phyloP scores from a whole-genome alignment of 257 asterid genomes.

The Marsdenia floribunda region DNA sequence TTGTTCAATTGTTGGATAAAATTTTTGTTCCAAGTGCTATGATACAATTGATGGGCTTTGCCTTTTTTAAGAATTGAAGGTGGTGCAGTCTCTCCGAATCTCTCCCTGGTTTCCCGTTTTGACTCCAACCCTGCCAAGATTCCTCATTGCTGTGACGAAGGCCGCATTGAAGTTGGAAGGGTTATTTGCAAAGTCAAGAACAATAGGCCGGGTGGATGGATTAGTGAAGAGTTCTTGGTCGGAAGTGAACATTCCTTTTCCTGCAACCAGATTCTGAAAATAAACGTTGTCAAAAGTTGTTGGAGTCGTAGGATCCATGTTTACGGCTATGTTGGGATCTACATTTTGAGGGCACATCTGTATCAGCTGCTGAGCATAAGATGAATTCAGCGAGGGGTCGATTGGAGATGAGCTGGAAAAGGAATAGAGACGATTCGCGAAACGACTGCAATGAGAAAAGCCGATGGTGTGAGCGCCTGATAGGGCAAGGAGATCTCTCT shows the following conservation, averaged over 20 bases:
- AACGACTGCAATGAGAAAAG: constrained; percentile 68
- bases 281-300: constrained; percentile 51
- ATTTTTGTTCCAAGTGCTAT: background rate
- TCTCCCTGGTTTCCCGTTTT: constrained; percentile 57
- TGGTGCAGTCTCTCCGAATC: constrained; percentile 54
- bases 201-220: constrained; percentile 34
- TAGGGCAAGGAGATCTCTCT: constrained; percentile 58
- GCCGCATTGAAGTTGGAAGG: constrained; percentile 42
- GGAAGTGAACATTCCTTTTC: constrained; percentile 67
- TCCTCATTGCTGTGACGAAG: constrained; percentile 55
- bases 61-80: constrained; percentile 29
- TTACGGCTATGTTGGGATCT: constrained; percentile 43
- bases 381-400: constrained; percentile 58
- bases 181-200: constrained; percentile 46
- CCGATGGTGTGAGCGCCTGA: constrained; percentile 73
- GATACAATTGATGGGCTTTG: background rate
- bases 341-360: constrained; percentile 47
- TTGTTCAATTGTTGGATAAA: background rate
- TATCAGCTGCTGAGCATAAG: constrained; percentile 53
- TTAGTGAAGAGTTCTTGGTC: constrained; percentile 66
- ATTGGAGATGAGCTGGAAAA: constrained; percentile 40
- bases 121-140: constrained; percentile 65
- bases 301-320: constrained; percentile 59
- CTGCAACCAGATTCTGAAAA: constrained; percentile 48
- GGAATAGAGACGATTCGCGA: constrained; percentile 52